A percentile compares a stretch with the other conserved stretches of the same genome.
Evolutionary conservation across 768 basidiomycete genomes (phyloP).

Genomic region (Boletus barrowsii): DNA sequence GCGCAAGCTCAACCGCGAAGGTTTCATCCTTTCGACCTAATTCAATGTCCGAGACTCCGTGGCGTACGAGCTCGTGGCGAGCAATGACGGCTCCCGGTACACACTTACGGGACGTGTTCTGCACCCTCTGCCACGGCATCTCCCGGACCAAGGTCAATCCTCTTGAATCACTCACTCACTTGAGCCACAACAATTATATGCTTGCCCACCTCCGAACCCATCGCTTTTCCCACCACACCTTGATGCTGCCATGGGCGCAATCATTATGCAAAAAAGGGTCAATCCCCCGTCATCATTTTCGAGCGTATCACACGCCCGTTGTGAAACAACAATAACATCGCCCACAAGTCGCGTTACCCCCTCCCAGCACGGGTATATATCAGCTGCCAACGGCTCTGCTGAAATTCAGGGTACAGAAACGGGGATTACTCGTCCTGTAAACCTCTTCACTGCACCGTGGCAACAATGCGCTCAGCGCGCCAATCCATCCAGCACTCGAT

Average conservation of each 20-base stretch:
- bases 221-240: slow-evolving; percentile 16
- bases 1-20: slow-evolving; percentile 25
- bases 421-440: slow-evolving; percentile 32
- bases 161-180: slow-evolving; percentile 10
- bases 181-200: not conserved
- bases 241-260: slow-evolving; percentile 18
- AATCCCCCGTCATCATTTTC: slow-evolving; percentile 11
- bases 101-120: not conserved
- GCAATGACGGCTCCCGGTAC: not conserved
- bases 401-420: slow-evolving; percentile 27
- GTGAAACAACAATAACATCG: not conserved
- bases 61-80: slow-evolving; percentile 6
- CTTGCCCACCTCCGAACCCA: slow-evolving; percentile 10
- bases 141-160: slow-evolving; percentile 9
- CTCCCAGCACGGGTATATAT: slow-evolving; percentile 5
- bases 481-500: not conserved
- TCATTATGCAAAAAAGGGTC: slow-evolving; percentile 10
- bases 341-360: slow-evolving; percentile 12
- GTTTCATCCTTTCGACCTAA: slow-evolving; percentile 14
- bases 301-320: slow-evolving; percentile 14
- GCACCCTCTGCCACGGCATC: not conserved
- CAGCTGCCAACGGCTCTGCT: slow-evolving; percentile 15
- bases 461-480: slow-evolving; percentile 5
- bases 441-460: slow-evolving; percentile 21
- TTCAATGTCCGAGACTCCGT: slow-evolving; percentile 35